phyloP scores from a whole-genome alignment of 2,329 filamentous ascomycete genomes.

The Colletotrichum godetiae region DNA sequence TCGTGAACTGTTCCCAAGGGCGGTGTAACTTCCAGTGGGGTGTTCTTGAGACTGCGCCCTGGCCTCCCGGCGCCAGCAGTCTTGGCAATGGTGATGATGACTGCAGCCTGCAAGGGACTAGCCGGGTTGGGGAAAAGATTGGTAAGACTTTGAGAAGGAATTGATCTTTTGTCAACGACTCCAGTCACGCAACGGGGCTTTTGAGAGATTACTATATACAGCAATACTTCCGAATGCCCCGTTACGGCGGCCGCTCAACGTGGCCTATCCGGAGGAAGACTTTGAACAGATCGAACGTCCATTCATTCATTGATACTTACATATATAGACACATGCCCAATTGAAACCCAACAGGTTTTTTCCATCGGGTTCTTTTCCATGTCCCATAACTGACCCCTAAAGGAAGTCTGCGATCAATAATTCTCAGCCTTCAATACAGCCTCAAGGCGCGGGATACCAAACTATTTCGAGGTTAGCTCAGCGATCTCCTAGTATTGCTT shows the following conservation, averaged over 20 bases:
- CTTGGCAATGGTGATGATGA: neutral
- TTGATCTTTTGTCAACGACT: neutral
- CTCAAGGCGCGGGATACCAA: neutral
- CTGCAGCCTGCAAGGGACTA: neutral
- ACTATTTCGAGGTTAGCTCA: neutral
- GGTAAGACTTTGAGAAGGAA: neutral
- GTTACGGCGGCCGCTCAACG: too few species aligned
- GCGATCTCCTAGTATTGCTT: rapidly evolving
- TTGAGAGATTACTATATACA: neutral
- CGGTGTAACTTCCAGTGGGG: neutral
- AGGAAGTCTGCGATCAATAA: neutral
- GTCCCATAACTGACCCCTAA: too few species aligned
- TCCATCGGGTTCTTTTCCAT: too few species aligned
- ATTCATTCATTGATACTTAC: too few species aligned
- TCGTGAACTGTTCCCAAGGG: neutral
- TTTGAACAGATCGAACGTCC: too few species aligned
- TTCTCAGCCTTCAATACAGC: neutral
- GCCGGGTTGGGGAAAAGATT: neutral
- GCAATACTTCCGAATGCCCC: too few species aligned
- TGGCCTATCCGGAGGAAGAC: too few species aligned
- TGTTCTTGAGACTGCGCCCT: neutral
- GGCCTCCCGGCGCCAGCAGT: neutral
- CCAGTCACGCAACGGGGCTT: neutral
- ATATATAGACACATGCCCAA: too few species aligned
- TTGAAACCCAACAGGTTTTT: neutral